Evolutionary conservation across 176 grass and related monocot genomes (phyloP), one percentile per base, ranked within the genome.

Genomic region (Chloris gayana): DNA sequence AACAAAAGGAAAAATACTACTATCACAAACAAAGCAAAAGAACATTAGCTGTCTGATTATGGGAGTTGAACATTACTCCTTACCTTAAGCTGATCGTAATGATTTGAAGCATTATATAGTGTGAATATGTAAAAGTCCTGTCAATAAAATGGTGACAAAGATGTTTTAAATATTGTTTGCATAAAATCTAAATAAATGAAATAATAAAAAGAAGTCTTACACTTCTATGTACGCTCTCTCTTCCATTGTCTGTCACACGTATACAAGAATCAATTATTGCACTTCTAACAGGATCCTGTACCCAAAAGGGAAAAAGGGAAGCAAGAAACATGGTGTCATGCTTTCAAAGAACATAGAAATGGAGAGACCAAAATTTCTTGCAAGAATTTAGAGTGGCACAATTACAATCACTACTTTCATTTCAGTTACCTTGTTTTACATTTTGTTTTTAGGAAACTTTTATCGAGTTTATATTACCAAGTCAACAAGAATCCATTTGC

Each of bases 91-190:
- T 88, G 90, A 75, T 98, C 92, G 38, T 83, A 92, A 73, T 92
- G 90, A 60, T 94, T 94, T 80, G 92, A 89, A 82, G 89, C 78
- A 78, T 88, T 97, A 83, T 92, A 92, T 42, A 98, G 80, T 58
- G 95, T 98, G 85, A 98, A 93, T 88, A 93, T 92, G 81, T 94
- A 98, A 82, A 98, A 94, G 45, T 89, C 84, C 95, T 95, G 77
- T 32, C 14, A 71, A 87, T 30, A 74, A 81, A 79, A 72, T 19
- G 64, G 47, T 27, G 45, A 72, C 0, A 21, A 80, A 72, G 34
- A 65, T 75, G 31, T 9, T 76, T 60, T 49, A 76, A 41, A 24
- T 72, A 65, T 25, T 77, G 27, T 39, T 35, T 39, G 29, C 38
- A 32, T 70, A 46, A 22, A n/a, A 53, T 19, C 62, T 81, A 65